phyloP scores from a whole-genome alignment of 2,329 filamentous ascomycete species.

The Xylariaceae sp. region DNA sequence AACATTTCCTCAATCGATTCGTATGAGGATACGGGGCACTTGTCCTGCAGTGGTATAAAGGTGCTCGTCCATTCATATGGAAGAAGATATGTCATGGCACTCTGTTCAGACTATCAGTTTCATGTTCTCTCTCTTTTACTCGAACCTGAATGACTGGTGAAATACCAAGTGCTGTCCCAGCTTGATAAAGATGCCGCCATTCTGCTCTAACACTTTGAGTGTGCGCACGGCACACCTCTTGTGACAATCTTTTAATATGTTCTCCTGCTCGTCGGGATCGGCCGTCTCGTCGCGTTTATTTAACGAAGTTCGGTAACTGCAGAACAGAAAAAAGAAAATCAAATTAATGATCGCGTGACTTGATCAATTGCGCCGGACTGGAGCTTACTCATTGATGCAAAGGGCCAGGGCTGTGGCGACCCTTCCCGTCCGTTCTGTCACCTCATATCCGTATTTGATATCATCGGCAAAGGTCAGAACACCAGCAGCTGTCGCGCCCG shows the following conservation, averaged over 20 bases:
- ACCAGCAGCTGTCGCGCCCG: slow-evolving; percentile 45
- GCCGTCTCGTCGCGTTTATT: slow-evolving; percentile 60
- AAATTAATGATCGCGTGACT: slow-evolving; percentile 8
- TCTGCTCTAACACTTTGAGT: slow-evolving; percentile 81
- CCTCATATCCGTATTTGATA: slow-evolving; percentile 69
- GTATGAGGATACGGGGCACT: slow-evolving; percentile 86
- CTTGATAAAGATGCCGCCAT: slow-evolving; percentile 98
- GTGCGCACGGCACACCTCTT: slow-evolving; percentile 88
- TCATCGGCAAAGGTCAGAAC: slow-evolving; percentile 58
- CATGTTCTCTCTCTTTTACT: not conserved
- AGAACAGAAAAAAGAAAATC: not conserved
- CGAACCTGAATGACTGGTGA: not conserved
- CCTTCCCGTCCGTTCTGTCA: slow-evolving; percentile 69
- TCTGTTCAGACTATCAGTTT: slow-evolving; percentile 41
- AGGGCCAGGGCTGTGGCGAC: slow-evolving; percentile 70
- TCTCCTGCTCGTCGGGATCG: slow-evolving; percentile 59
- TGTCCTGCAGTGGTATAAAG: slow-evolving; percentile 93
- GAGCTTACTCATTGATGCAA: slow-evolving; percentile 78
- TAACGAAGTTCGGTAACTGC: slow-evolving; percentile 80
- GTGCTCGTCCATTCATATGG: slow-evolving; percentile 91
- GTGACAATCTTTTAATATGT: slow-evolving; percentile 75
- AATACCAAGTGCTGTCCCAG: slow-evolving; percentile 81
- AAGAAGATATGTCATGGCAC: slow-evolving; percentile 90
- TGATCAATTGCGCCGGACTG: not conserved
- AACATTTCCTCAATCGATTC: slow-evolving; percentile 87